Base-by-base conservation (phyloP, 495 filamentous ascomycete genomes). In the Podospora pseudopauciseta region DNA sequence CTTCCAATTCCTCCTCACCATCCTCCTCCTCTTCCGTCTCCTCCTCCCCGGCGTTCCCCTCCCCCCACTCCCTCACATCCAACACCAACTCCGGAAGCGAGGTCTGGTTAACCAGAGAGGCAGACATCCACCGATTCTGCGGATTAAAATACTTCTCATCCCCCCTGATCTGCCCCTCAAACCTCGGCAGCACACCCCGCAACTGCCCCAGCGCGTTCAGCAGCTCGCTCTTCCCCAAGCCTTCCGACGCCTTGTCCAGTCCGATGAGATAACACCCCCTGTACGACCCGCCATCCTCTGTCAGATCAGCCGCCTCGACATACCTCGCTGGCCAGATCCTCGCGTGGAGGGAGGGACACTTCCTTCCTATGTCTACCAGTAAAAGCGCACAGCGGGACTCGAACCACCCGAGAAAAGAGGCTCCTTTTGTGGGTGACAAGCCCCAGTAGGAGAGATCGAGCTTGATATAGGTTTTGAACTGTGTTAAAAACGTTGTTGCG, bases 271-370 rank as follows among this genome's bases (percentile, higher is more conserved):
- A 89, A 65, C 78, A 82, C 5, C 83, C 85, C 32, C 83, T 75
- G 68, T 54, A 15, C 32, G 16, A 32, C 16, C 53, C 20, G 53
- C 26, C n/a, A 28, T 73, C 69, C 6, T 58, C 65, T 16, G 32
- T 16, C 4, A 61, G 27, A 9, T 59, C 53, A 54, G 27, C 67
- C 9, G 67, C 56, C 5, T 74, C 72, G 53, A 82, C 75, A 61
- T 88, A 89, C 15, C 86, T 75, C 27, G 77, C 83, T 13, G 87
- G 87, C 87, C 87, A 89, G 26, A 88, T 84, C 34, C 85, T 79
- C 15, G 80, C 82, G 59, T 83, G 71, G 27, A 88, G 63, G 1
- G 75, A 71, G 13, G 84, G 80, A 19, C 82, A 71, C 15, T 78
- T 78, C 30, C 78, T 79, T 63, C 81, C 72, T 44, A 89, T 70